Conservation (phyloP, 1,284 basidiomycete genomes). For the Bjerkandera adusta region DNA sequence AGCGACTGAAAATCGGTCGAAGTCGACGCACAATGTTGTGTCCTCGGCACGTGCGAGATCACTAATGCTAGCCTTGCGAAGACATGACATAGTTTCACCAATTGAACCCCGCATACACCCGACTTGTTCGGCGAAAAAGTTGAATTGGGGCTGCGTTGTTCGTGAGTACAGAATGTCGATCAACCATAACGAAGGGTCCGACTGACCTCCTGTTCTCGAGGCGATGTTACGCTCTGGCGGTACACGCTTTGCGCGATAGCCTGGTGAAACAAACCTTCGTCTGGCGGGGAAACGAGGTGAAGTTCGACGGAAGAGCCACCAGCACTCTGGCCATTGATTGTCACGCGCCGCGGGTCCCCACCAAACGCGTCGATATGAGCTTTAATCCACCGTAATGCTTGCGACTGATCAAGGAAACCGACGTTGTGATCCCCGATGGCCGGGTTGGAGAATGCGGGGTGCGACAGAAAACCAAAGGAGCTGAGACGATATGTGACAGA, state of each 20-base stretch:
- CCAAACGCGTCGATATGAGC: conserved; percentile 60
- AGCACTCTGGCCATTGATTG: conserved; percentile 64
- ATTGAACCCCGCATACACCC: conserved; percentile 43
- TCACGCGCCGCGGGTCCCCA: conserved; percentile 53
- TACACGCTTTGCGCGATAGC: conserved; percentile 61
- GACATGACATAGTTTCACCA: conserved; percentile 39
- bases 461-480: conserved; percentile 41
- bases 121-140: conserved; percentile 44
- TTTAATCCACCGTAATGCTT: conserved; percentile 63
- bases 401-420: conserved; percentile 59
- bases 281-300: conserved; percentile 48
- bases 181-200: neutral
- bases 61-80: conserved; percentile 47
- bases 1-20: too few relatives aligned
- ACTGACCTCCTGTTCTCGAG: conserved; percentile 48
- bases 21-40: conserved; percentile 32
- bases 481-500: conserved; percentile 44
- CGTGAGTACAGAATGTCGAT: neutral
- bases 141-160: conserved; percentile 44
- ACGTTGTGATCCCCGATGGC: conserved; percentile 52
- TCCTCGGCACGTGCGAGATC: conserved; percentile 55
- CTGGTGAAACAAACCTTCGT: conserved; percentile 41
- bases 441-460: conserved; percentile 38
- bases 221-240: conserved; percentile 44
- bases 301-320: conserved; percentile 55